Base-by-base conservation (phyloP, 176 grass and related monocot genomes). In the Cenchrus americanus region DNA sequence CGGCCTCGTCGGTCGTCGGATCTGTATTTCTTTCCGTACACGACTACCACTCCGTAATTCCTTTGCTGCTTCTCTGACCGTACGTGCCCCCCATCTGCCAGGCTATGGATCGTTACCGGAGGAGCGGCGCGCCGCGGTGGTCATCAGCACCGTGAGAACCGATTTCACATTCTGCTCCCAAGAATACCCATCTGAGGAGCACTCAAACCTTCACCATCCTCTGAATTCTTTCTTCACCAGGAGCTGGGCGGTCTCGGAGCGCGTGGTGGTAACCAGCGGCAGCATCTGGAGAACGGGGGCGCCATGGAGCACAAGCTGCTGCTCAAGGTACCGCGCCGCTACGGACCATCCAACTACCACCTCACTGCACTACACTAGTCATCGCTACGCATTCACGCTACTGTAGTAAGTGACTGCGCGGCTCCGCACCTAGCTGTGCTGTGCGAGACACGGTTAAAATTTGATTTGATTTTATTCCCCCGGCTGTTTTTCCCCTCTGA, bases 281-380 rank as follows among this genome's bases (percentile, higher is more conserved):
- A 71, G 80, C 82, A 85, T 62, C 71, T 69, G 8, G 82, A 73
- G 6, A 73, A 85, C 0, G 87, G 78, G 62, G 65, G 9, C n/a
- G 41, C 79, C 79, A 77, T 69, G 83, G 76, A 77, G 13, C 87
- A 89, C 70, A 89, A 81, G 71, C 87, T 85, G 71, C 87, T 85
- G n/a, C 63, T 89, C 80, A 83, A 88, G 86, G 86, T 88, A 74
- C 30, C 1, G 8, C 1, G 8, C 30, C 1, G 8, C 54, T 24
- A 11, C n/a, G n/a, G n/a, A n/a, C 27, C 30, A 60, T 60, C 18
- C 72, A 19, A 5, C 10, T 55, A 22, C 72, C 65, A 22, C 72
- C 65, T 5, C 41, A 9, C 14, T 0, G 5, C n/a, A 30, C 58
- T 12, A 14, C 73, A 59, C 0, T 47, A 59, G 0, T 47, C 14